These are phyloP conservation scores for Sarocladiaceae sp. DNA, from an alignment of 2,329 filamentous ascomycete species.

Conservation along the genomic window DNA sequence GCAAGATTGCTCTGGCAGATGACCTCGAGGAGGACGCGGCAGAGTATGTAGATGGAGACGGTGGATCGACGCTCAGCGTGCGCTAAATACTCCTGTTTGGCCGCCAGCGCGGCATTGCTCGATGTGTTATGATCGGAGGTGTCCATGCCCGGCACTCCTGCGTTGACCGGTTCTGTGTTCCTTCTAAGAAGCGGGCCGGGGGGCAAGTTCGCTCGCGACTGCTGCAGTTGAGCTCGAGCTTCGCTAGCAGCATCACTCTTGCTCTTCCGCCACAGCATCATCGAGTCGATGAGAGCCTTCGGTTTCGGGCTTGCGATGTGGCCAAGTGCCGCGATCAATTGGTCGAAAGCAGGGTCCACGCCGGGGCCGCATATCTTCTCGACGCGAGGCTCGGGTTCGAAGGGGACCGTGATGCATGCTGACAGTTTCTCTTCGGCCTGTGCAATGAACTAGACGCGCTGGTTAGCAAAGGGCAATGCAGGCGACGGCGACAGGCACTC, in stretches of 20 bases:
- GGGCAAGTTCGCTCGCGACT: conserved; percentile 35
- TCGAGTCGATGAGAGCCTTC: conserved; percentile 89
- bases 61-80: conserved; percentile 85
- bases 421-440: conserved; percentile 96
- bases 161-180: conserved; percentile 66
- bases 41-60: conserved; percentile 93
- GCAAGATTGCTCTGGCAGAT: conserved; percentile 82
- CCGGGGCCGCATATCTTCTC: conserved; percentile 88
- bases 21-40: conserved; percentile 87
- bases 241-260: conserved; percentile 85
- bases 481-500: conserved; percentile 25
- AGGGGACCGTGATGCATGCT: conserved; percentile 72
- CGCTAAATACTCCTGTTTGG: conserved; percentile 64
- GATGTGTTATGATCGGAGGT: conserved; percentile 23
- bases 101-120: conserved; percentile 34
- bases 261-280: conserved; percentile 96
- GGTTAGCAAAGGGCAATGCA: conserved; percentile 12
- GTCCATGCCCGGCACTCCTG: conserved; percentile 19
- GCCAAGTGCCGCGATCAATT: conserved; percentile 85
- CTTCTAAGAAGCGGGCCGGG: conserved; percentile 55
- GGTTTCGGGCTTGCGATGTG: conserved; percentile 93
- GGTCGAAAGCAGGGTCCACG: conserved; percentile 83
- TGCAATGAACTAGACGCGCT: conserved; percentile 64
- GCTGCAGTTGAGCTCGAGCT: conserved; percentile 53
- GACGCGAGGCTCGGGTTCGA: conserved; percentile 75